phyloP scores from a whole-genome alignment of 1,284 basidiomycete species.

The Tilletiopsis washingtonensis region DNA sequence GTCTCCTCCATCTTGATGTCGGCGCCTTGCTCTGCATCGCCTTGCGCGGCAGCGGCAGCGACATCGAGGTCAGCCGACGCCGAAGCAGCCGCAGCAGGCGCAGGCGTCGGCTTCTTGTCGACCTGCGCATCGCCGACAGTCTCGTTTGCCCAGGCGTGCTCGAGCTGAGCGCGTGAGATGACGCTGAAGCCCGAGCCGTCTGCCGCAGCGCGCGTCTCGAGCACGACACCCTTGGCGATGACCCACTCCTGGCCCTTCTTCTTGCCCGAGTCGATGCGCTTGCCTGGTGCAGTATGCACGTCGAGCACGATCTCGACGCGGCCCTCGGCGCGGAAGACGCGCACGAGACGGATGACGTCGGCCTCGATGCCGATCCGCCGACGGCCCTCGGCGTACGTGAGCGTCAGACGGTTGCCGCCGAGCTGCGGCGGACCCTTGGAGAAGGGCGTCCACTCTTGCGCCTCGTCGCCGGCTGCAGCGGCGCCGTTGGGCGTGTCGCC shows the following conservation, averaged over 20 bases:
- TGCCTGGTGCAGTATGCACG: conserved; percentile 47
- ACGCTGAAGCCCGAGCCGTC: conserved; percentile 18
- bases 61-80: no score
- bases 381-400: conserved; percentile 82
- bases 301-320: conserved; percentile 72
- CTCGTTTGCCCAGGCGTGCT: conserved; percentile 12
- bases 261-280: conserved; percentile 24
- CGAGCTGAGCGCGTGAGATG: conserved; percentile 16
- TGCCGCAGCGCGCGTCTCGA: conserved; percentile 21
- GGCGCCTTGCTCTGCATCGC: neutral
- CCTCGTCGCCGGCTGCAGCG: neutral
- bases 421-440: conserved; percentile 45
- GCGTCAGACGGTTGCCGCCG: conserved; percentile 59
- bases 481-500: neutral
- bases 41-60: neutral
- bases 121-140: neutral
- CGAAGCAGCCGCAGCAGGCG: no score
- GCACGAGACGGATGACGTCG: conserved; percentile 70
- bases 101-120: neutral
- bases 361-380: conserved; percentile 81
- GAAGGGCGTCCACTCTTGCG: conserved; percentile 5
- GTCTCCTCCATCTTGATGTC: conserved; percentile 1
- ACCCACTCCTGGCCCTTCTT: conserved; percentile 54
- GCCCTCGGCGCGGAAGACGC: conserved; percentile 70
- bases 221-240: conserved; percentile 59